Evolutionary conservation across 306 rosid genomes (phyloP).

Genomic region (Prunus fruticosa): DNA sequence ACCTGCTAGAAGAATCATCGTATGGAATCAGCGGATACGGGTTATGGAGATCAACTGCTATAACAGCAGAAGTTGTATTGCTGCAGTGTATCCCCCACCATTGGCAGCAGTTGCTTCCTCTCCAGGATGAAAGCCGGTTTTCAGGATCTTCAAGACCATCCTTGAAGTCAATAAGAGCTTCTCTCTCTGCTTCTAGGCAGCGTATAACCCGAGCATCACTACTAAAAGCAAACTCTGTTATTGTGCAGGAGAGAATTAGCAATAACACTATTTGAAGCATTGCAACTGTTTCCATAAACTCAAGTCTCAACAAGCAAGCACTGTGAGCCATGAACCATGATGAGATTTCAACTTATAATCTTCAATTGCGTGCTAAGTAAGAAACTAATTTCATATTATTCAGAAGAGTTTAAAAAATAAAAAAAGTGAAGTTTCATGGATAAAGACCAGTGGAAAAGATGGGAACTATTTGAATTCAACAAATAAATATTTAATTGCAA

Average conservation of each 20-base stretch:
- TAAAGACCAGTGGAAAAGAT: not conserved
- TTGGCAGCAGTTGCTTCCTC: slow-evolving; percentile 36
- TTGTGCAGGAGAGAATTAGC: not conserved
- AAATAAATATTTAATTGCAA: not conserved
- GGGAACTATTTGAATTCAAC: not conserved
- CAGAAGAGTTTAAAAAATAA: not conserved
- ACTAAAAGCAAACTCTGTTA: not conserved
- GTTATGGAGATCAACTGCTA: slow-evolving; percentile 37
- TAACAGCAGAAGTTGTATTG: slow-evolving; percentile 32
- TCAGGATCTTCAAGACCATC: slow-evolving; percentile 40
- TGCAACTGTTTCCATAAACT: slow-evolving; percentile 16
- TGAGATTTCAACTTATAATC: not conserved
- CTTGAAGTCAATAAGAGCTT: slow-evolving; percentile 42
- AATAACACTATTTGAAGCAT: slow-evolving; percentile 9
- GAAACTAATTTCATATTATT: not conserved
- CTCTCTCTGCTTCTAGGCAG: slow-evolving; percentile 32
- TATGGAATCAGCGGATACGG: not conserved
- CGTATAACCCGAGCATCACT: not conserved
- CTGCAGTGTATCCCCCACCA: slow-evolving; percentile 42
- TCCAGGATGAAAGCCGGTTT: slow-evolving; percentile 37
- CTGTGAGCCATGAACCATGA: not conserved
- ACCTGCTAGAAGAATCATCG: slow-evolving; percentile 5
- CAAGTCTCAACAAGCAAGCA: not conserved
- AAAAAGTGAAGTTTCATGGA: not conserved
- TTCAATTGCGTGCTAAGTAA: not conserved